phyloP scores from a whole-genome alignment of 345 rosid genomes.

The Rhodomyrtus tomentosa region DNA sequence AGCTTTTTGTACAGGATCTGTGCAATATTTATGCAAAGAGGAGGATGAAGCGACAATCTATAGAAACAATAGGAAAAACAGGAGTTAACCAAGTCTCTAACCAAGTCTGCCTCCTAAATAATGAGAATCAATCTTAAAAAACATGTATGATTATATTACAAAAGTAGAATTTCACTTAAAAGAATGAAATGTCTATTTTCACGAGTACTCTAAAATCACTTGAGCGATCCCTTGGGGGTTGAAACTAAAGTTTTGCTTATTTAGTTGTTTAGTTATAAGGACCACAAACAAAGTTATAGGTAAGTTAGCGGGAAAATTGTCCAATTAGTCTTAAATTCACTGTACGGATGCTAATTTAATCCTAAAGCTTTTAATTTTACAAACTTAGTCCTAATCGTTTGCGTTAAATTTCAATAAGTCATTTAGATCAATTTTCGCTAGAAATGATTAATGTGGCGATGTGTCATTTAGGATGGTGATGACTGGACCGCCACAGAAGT shows the following conservation, averaged over 20 bases:
- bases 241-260: neutral
- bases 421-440: rapidly evolving
- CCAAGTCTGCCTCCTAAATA: neutral
- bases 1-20: neutral
- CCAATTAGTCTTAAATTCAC: neutral
- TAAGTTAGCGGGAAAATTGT: neutral
- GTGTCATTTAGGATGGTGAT: neutral
- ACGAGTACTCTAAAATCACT: neutral
- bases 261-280: neutral
- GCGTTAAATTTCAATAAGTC: neutral
- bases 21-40: neutral
- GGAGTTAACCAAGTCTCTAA: neutral
- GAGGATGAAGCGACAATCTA: neutral
- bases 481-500: neutral
- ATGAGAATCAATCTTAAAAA: neutral
- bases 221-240: neutral
- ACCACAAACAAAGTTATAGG: neutral
- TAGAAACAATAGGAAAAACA: neutral
- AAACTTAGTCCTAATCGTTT: neutral
- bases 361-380: rapidly evolving
- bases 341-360: rapidly evolving
- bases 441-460: neutral
- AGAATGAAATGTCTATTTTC: neutral
- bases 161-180: neutral
- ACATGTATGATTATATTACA: neutral